These are phyloP conservation scores for Trametes coccinea DNA, from an alignment of 768 basidiomycete genomes.

Conservation along the genomic window DNA sequence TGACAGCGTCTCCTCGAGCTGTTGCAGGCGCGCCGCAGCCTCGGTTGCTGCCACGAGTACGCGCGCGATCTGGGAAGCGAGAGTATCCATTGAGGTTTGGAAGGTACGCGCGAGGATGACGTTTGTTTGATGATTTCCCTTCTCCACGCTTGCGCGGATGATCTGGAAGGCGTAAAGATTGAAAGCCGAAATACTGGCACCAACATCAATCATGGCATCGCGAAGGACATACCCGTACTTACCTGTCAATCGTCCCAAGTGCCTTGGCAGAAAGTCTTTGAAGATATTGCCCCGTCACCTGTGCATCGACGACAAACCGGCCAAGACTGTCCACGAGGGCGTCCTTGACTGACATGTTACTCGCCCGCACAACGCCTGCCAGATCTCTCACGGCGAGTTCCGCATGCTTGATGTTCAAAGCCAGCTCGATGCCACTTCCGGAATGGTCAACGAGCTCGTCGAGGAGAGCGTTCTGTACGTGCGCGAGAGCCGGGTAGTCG, in stretches of 20 bases:
- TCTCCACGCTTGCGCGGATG: conserved; percentile 33
- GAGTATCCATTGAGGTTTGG: conserved; percentile 57
- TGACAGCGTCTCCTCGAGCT: conserved; percentile 60
- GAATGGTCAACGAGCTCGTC: conserved; percentile 61
- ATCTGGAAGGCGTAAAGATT: conserved; percentile 58
- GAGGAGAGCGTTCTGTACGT: conserved; percentile 59
- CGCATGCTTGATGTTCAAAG: conserved; percentile 69
- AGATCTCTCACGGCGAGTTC: conserved; percentile 76
- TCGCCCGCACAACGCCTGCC: conserved; percentile 57
- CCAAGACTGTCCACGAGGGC: conserved; percentile 49
- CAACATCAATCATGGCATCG: too few species aligned
- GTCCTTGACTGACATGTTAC: conserved; percentile 62
- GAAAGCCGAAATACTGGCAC: conserved; percentile 62
- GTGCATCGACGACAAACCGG: conserved; percentile 61
- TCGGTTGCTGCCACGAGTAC: conserved; percentile 66
- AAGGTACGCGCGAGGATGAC: conserved; percentile 56
- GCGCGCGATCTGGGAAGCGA: conserved; percentile 50
- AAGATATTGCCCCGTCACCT: conserved; percentile 54
- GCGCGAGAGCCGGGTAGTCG: conserved; percentile 60
- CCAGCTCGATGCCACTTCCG: conserved; percentile 54
- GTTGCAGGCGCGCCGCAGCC: conserved; percentile 54
- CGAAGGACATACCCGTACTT: conserved; percentile 32
- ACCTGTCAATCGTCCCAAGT: conserved; percentile 73
- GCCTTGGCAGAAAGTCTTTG: conserved; percentile 64
- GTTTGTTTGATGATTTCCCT: conserved; percentile 33